phyloP scores from a whole-genome alignment of 2,329 filamentous ascomycete genomes.

The Arthrobotrys sinensis region DNA sequence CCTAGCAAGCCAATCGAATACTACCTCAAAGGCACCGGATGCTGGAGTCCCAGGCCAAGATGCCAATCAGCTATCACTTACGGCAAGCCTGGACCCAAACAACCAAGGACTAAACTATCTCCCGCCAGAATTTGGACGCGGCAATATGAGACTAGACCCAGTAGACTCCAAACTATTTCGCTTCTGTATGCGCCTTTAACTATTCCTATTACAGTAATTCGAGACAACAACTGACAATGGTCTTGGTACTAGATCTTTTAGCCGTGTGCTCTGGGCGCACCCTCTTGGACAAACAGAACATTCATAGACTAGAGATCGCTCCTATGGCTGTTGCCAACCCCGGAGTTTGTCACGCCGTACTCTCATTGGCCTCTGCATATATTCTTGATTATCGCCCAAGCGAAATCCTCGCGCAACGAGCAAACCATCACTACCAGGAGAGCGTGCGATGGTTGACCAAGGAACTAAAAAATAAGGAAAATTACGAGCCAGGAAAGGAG shows the following conservation, averaged over 20 bases:
- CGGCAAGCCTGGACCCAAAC: background rate
- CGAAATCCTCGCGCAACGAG: background rate
- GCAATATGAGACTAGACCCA: background rate
- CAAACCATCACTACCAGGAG: background rate
- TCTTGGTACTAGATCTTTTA: background rate
- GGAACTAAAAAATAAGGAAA: background rate
- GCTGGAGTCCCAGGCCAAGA: no score
- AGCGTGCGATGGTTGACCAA: background rate
- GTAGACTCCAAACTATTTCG: background rate
- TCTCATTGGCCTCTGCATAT: conserved; percentile 1
- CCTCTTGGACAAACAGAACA: conserved; percentile 15
- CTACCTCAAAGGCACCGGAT: background rate
- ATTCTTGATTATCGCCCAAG: conserved; percentile 15
- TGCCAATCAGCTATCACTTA: no score
- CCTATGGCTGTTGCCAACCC: background rate
- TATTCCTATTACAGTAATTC: background rate
- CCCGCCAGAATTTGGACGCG: background rate
- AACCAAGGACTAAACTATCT: conserved; percentile 1
- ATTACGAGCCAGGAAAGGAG: conserved; percentile 14
- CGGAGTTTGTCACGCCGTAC: conserved; percentile 6
- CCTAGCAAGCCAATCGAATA: background rate
- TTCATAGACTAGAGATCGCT: background rate
- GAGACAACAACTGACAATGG: background rate
- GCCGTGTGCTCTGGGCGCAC: conserved; percentile 13
- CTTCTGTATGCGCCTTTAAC: conserved; percentile 10